These are phyloP conservation scores for Boletus rubropictus DNA, from an alignment of 768 basidiomycete genomes.

Conservation along the genomic window DNA sequence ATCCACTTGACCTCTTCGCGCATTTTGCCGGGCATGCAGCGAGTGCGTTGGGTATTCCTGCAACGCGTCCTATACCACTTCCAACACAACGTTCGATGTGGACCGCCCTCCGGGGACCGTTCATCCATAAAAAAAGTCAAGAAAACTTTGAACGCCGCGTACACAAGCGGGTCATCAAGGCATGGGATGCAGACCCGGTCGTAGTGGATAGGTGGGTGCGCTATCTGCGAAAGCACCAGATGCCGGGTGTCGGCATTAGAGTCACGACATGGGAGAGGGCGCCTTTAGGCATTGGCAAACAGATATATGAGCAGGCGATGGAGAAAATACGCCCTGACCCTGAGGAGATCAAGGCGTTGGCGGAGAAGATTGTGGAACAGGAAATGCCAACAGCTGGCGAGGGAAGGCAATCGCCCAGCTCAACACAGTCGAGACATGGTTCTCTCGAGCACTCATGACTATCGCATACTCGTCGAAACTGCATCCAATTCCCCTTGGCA, in stretches of 20 bases:
- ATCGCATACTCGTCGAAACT: neutral
- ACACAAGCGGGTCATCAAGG: constrained; percentile 83
- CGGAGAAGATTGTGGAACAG: constrained; percentile 38
- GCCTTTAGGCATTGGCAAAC: constrained; percentile 46
- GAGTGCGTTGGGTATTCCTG: constrained; percentile 75
- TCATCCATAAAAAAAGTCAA: constrained; percentile 89
- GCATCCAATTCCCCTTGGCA: constrained; percentile 6
- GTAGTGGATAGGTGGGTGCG: constrained; percentile 75
- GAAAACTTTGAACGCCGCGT: constrained; percentile 89
- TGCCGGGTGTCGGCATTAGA: constrained; percentile 86
- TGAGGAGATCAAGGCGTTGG: constrained; percentile 35
- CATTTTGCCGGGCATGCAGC: constrained; percentile 85
- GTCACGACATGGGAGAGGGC: constrained; percentile 71
- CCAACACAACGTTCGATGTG: constrained; percentile 75
- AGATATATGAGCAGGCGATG: constrained; percentile 34
- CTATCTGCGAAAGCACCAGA: constrained; percentile 68
- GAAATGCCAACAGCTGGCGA: constrained; percentile 17
- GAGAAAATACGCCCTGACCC: constrained; percentile 30
- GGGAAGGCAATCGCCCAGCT: neutral
- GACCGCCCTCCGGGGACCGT: constrained; percentile 83
- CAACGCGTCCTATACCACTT: constrained; percentile 55
- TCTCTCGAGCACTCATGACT: neutral
- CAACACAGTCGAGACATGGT: neutral
- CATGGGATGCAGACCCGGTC: constrained; percentile 79
- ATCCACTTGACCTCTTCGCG: constrained; percentile 69